phyloP scores from a whole-genome alignment of 768 basidiomycete genomes.

The Russula virescens region DNA sequence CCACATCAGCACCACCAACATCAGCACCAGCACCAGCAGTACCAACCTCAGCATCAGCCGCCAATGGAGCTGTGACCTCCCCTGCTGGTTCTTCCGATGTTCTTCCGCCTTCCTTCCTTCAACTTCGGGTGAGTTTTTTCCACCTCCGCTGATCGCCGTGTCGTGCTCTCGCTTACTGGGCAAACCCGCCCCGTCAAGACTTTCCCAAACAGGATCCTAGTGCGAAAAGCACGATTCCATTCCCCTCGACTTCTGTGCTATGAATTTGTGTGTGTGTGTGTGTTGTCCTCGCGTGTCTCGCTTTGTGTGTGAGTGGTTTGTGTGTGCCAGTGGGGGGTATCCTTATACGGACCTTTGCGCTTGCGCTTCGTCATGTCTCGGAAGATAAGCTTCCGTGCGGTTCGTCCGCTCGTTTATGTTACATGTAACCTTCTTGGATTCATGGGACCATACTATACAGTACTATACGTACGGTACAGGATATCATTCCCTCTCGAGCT shows the following conservation, averaged over 20 bases:
- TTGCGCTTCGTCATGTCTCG: neutral
- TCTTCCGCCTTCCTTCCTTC: too few species aligned
- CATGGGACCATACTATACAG: neutral
- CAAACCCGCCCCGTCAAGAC: too few species aligned
- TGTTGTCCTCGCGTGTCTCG: too few species aligned
- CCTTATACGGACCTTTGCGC: slow-evolving; percentile 9
- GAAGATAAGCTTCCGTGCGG: neutral
- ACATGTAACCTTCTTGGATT: neutral
- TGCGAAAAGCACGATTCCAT: too few species aligned
- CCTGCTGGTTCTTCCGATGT: too few species aligned
- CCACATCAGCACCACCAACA: neutral
- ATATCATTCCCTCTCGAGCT: neutral
- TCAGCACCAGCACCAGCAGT: neutral
- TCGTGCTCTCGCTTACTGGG: neutral
- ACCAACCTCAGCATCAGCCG: neutral
- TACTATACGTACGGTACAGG: neutral
- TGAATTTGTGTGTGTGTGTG: neutral
- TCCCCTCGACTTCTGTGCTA: too few species aligned
- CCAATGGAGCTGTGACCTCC: slow-evolving; percentile 8
- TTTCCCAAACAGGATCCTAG: neutral
- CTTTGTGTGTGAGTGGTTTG: neutral
- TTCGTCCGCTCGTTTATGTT: neutral
- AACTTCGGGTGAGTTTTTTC: neutral
- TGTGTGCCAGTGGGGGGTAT: neutral
- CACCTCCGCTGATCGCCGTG: neutral